Conservation (phyloP, 176 grass and related monocot genomes). For the Juncus inflexus region DNA sequence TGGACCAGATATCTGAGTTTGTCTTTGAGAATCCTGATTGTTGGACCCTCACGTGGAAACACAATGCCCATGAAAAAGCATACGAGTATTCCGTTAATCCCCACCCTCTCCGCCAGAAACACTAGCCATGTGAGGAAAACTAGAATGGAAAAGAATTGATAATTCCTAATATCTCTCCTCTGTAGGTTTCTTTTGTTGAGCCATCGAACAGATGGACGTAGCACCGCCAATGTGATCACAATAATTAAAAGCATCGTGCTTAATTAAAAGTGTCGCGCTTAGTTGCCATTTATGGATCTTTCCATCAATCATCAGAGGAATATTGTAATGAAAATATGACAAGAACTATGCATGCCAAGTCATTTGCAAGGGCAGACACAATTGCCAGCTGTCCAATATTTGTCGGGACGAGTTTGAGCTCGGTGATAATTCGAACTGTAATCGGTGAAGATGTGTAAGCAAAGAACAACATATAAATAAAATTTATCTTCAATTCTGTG, state of each 20-base stretch:
- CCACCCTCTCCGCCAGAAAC: slow-evolving; percentile 1
- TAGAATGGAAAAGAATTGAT: slow-evolving; percentile 30
- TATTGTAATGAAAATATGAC: not conserved
- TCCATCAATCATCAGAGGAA: not conserved
- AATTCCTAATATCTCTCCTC: slow-evolving; percentile 43
- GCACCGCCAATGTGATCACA: not conserved
- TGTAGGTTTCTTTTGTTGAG: slow-evolving; percentile 8
- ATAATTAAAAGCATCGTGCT: not conserved
- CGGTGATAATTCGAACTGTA: slow-evolving; percentile 57
- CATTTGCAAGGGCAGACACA: slow-evolving; percentile 46
- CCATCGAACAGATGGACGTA: slow-evolving; percentile 3
- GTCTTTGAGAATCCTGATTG: slow-evolving; percentile 44
- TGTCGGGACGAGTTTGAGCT: slow-evolving; percentile 54
- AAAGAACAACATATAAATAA: slow-evolving; percentile 38
- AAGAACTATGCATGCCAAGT: slow-evolving; percentile 31
- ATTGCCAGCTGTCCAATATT: slow-evolving; percentile 58
- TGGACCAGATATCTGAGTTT: slow-evolving; percentile 54
- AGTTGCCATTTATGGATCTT: too few relatives aligned
- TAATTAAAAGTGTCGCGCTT: not conserved
- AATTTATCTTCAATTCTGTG: too few relatives aligned
- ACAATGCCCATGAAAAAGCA: slow-evolving; percentile 58
- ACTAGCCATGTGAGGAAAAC: slow-evolving; percentile 33
- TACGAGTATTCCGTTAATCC: slow-evolving; percentile 43
- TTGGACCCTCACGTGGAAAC: slow-evolving; percentile 54
- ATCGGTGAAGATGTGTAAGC: slow-evolving; percentile 53